Conservation (phyloP, 352 stramenopile genomes). For the Discostella stelligera region DNA sequence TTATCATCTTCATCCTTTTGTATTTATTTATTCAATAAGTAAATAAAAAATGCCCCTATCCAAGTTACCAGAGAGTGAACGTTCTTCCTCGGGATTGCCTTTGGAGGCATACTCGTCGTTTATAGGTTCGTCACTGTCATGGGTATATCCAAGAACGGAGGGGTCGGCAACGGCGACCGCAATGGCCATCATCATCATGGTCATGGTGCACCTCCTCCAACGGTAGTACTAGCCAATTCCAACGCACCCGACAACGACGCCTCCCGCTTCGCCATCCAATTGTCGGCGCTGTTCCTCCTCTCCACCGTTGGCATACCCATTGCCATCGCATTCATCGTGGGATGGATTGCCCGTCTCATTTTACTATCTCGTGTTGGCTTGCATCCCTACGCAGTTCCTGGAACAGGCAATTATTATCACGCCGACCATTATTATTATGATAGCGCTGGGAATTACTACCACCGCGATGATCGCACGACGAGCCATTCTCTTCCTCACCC, state of each 20-base stretch:
- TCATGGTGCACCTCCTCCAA: neutral
- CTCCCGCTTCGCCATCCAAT: constrained; percentile 25
- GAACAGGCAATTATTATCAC: neutral
- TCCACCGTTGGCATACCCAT: constrained; percentile 33
- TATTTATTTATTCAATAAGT: no score
- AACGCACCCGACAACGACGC: no score
- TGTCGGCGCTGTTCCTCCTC: constrained; percentile 46
- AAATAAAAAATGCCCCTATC: no score
- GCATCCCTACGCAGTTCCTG: neutral
- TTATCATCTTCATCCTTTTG: no score
- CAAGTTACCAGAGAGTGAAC: no score
- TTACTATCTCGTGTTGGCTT: neutral
- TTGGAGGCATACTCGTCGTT: no score
- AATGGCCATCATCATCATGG: neutral
- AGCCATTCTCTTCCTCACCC: neutral
- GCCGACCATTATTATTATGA: neutral
- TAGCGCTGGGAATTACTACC: neutral
- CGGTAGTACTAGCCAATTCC: no score
- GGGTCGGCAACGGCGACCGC: no score
- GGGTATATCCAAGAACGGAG: no score
- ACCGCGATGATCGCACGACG: neutral
- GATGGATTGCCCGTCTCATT: constrained; percentile 22
- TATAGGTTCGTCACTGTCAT: no score
- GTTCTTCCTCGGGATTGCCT: no score
- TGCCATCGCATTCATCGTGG: constrained; percentile 49